Conservation (phyloP, 768 basidiomycete genomes). For the Pulveroboletus sp. region DNA sequence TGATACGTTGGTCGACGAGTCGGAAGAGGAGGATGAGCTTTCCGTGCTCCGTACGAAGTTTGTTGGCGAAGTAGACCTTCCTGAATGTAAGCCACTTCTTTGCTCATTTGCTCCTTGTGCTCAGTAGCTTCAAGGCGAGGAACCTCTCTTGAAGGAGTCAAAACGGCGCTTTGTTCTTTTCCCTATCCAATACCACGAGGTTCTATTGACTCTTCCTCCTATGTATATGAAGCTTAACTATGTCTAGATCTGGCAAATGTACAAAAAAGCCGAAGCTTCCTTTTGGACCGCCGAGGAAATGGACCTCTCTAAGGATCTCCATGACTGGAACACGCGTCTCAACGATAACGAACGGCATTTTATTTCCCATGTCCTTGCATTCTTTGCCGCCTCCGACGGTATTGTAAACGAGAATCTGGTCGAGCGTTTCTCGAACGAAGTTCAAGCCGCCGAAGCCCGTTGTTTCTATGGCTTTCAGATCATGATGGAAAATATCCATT, state of each 20-base stretch:
- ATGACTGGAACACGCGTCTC: constrained; percentile 79
- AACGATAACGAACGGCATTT: constrained; percentile 81
- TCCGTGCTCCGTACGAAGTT: constrained; percentile 23
- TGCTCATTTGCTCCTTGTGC: background rate
- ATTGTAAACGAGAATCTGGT: constrained; percentile 95
- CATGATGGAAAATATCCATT: constrained; percentile 98
- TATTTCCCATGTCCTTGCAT: constrained; percentile 86
- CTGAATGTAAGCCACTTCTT: constrained; percentile 12
- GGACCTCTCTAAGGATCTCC: constrained; percentile 78
- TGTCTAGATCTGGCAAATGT: constrained; percentile 87
- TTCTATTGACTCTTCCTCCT: constrained; percentile 31
- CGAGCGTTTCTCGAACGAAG: constrained; percentile 87
- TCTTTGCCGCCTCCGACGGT: constrained; percentile 92
- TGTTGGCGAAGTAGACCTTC: constrained; percentile 18
- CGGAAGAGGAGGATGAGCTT: constrained; percentile 28
- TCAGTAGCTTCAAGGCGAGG: no score
- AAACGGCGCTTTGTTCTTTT: constrained; percentile 84
- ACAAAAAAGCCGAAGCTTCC: constrained; percentile 90
- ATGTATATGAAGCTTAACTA: background rate
- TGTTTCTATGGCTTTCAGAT: constrained; percentile 97
- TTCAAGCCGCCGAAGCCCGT: constrained; percentile 85
- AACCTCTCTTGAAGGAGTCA: constrained; percentile 74
- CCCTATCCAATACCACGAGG: constrained; percentile 89
- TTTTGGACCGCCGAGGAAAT: constrained; percentile 94
- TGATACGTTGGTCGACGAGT: constrained; percentile 29